Percentiles rank a stretch among this genome's conserved stretches.
phyloP scores from a whole-genome alignment of 768 basidiomycete species.

The Tylopilus subfusipes region DNA sequence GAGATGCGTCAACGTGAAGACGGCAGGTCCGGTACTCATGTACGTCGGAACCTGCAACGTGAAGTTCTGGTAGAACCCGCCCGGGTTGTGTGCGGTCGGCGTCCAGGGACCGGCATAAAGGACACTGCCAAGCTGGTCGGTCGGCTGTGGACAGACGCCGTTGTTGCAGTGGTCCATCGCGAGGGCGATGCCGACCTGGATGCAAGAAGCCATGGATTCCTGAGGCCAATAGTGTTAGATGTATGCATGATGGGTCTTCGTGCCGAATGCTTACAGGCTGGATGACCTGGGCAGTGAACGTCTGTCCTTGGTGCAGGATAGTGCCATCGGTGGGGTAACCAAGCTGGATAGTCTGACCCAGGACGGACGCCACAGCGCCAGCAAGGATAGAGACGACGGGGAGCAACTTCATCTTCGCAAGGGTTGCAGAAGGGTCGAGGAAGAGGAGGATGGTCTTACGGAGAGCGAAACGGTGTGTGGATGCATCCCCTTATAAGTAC shows the following conservation, averaged over 20 bases:
- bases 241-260: background rate
- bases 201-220: slow-evolving; percentile 16
- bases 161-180: slow-evolving; percentile 18
- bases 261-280: slow-evolving; percentile 18
- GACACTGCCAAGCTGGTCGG: slow-evolving; percentile 19
- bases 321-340: slow-evolving; percentile 21
- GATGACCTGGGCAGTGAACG: slow-evolving; percentile 19
- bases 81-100: slow-evolving; percentile 13
- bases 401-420: slow-evolving; percentile 18
- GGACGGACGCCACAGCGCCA: slow-evolving; percentile 3
- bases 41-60: slow-evolving; percentile 12
- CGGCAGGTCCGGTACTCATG: slow-evolving; percentile 18
- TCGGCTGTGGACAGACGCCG: slow-evolving; percentile 23
- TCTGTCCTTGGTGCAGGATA: slow-evolving; percentile 14
- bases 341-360: slow-evolving; percentile 30
- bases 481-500: too few relatives aligned
- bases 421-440: background rate
- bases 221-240: background rate
- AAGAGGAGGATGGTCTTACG: background rate
- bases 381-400: background rate
- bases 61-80: slow-evolving; percentile 30
- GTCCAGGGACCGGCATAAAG: slow-evolving; percentile 31
- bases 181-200: slow-evolving; percentile 32
- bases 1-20: slow-evolving; percentile 30
- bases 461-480: too few relatives aligned